phyloP scores from a whole-genome alignment of 1,139 yeast genomes.

The Pichia sp. region DNA sequence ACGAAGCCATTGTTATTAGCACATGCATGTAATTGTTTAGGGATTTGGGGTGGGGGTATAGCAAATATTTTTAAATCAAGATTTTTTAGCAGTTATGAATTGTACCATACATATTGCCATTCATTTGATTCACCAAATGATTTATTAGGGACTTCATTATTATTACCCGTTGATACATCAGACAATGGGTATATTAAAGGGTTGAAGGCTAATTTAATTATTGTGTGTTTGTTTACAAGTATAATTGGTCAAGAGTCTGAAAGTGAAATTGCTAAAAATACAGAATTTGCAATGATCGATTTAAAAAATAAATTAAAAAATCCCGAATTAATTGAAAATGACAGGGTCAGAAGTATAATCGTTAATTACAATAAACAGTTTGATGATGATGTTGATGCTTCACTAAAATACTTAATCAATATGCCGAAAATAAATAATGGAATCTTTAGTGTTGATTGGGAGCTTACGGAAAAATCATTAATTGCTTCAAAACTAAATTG shows the following conservation, averaged over 20 bases:
- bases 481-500: slow-evolving; percentile 30
- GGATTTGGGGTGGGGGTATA: slow-evolving; percentile 83
- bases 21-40: slow-evolving; percentile 77
- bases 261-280: slow-evolving; percentile 41
- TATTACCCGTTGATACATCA: slow-evolving; percentile 35
- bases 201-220: slow-evolving; percentile 28
- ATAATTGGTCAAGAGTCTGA: slow-evolving; percentile 38
- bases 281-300: slow-evolving; percentile 43
- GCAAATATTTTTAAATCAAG: slow-evolving; percentile 46
- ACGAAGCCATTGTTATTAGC: slow-evolving; percentile 39
- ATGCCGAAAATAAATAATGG: slow-evolving; percentile 84
- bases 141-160: slow-evolving; percentile 49
- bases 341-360: slow-evolving; percentile 7
- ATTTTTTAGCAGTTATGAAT: slow-evolving; percentile 45
- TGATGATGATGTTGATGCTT: not conserved
- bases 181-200: slow-evolving; percentile 31
- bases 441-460: slow-evolving; percentile 76
- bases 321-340: slow-evolving; percentile 10
- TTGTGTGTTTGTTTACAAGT: slow-evolving; percentile 68
- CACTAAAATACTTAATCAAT: slow-evolving; percentile 28
- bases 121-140: slow-evolving; percentile 27
- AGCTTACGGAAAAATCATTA: slow-evolving; percentile 49
- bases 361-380: not conserved
- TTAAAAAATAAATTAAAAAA: slow-evolving; percentile 35
- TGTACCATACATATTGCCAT: slow-evolving; percentile 45